Percentiles rank a stretch among this genome's conserved stretches.
phyloP scores from a whole-genome alignment of 148 eudicot genomes.

The Polygonum aviculare region DNA sequence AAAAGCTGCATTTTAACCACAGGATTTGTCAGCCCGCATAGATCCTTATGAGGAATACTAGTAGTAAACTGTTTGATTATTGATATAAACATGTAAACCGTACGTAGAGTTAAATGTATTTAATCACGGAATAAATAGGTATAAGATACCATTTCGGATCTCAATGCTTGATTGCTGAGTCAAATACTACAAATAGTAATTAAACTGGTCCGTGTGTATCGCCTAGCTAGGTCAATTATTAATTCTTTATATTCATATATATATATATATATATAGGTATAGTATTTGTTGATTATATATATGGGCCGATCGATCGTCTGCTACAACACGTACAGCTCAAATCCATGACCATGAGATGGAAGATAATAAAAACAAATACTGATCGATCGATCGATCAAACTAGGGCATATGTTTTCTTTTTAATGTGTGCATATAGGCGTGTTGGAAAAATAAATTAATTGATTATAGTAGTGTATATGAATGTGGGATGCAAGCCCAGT shows the following conservation, averaged over 20 bases:
- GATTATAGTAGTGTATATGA: no score
- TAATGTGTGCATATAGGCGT: no score
- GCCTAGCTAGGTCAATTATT: neutral
- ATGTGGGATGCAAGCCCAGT: no score
- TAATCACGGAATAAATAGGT: neutral
- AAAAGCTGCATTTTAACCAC: neutral
- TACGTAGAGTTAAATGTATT: neutral
- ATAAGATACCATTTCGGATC: neutral
- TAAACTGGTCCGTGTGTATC: neutral
- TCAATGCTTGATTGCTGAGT: conserved; percentile 4
- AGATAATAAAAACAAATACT: neutral
- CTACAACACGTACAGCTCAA: neutral
- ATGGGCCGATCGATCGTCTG: neutral
- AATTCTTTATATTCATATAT: neutral
- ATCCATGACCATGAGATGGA: neutral
- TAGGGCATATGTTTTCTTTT: no score
- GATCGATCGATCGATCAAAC: neutral
- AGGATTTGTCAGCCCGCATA: neutral
- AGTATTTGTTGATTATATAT: neutral
- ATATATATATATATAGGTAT: no score
- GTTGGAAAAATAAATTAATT: no score
- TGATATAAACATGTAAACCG: neutral
- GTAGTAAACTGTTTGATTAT: neutral
- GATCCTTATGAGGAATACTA: no score
- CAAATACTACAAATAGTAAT: neutral